Percentiles rank a stretch among this genome's conserved stretches.
phyloP scores from a whole-genome alignment of 1,139 yeast species.

The Arxiozyma telluris region DNA sequence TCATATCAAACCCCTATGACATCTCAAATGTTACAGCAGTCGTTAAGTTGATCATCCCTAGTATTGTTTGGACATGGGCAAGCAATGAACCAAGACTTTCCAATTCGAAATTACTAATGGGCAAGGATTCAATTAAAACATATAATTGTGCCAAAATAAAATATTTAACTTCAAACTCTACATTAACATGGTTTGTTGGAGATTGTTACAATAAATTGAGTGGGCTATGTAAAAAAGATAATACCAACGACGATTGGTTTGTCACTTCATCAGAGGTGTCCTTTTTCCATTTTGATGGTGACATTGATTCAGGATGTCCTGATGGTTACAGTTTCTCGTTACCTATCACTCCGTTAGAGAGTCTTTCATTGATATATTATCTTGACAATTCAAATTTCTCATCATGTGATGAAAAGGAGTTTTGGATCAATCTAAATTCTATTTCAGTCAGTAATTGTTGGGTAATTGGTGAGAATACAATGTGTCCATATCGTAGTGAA shows the following conservation, averaged over 20 bases:
- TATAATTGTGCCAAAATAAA: conserved; percentile 50
- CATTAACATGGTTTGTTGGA: conserved; percentile 47
- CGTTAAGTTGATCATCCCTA: conserved; percentile 27
- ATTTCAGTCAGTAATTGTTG: conserved; percentile 68
- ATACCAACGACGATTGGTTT: conserved; percentile 41
- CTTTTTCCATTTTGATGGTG: conserved; percentile 38
- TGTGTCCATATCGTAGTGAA: conserved; percentile 65
- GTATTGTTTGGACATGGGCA: conserved; percentile 65
- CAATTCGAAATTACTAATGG: conserved; percentile 12
- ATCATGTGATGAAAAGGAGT: conserved; percentile 10
- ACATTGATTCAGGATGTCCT: conserved; percentile 44
- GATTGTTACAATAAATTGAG: conserved; percentile 52
- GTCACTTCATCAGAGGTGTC: conserved; percentile 32
- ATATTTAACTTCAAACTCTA: conserved; percentile 25
- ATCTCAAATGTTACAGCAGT: conserved; percentile 24
- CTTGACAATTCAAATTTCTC: conserved; percentile 9
- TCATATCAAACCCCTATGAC: conserved; percentile 34
- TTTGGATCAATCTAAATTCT: conserved; percentile 84
- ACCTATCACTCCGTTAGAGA: conserved; percentile 49
- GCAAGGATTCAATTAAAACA: conserved; percentile 33
- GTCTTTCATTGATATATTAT: conserved; percentile 29
- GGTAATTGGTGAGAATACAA: conserved; percentile 69
- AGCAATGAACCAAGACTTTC: conserved; percentile 41
- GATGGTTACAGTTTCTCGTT: conserved; percentile 42
- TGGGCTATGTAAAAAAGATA: conserved; percentile 47